Base-by-base conservation (phyloP, 2,329 filamentous ascomycete species). In the Diaporthe batatas region DNA sequence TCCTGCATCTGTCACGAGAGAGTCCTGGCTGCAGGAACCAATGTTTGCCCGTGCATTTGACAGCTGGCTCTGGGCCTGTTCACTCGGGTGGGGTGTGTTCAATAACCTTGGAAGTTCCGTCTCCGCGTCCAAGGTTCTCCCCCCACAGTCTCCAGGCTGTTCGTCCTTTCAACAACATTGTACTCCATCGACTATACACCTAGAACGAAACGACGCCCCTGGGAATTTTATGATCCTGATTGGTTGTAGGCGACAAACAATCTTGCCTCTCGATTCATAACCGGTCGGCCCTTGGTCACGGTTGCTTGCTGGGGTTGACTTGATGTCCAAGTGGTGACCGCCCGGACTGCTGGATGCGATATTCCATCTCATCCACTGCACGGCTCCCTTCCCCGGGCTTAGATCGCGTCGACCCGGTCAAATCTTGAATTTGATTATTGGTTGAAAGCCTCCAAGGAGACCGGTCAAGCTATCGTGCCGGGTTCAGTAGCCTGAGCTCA, bases 401-500 rank as follows among this genome's bases (percentile, higher is more conserved):
- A 49, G 58, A 32, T 64, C 42, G 3, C 25, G 10, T 39, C 42
- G 39, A 39, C 5, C 42, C 58, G 58, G 39, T 32, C 58, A 25
- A 64, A 8, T 29, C 18, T 25, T 49, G 36, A 29, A 29, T 29
- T 29, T 2, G 58, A 14, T 7, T 12, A 11, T 21, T 49, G 2
- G 42, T 64, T 12, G 34, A 49, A 32, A 34, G 25, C 18, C 16
- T 44, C 2, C 12, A 18, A 36, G 25, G 58, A 64, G 44, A 64
- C 58, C 58, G 58, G 58, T 64, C 21, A 39, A 62, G 23, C 57
- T 36, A 21, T 25, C 23, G 16, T 21, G 36, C 23, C 36, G 36
- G 57, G 57, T 11, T 18, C 57, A 21, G n/a, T 59, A 59, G 57
- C 25, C 25, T 6, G 11, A 64, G 39, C 23, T 64, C 58, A 64